Percentiles rank a stretch among this genome's conserved stretches.
These are phyloP conservation scores for Neonectria neomacrospora DNA, from an alignment of 2,329 filamentous ascomycete species.

Conservation along the genomic window DNA sequence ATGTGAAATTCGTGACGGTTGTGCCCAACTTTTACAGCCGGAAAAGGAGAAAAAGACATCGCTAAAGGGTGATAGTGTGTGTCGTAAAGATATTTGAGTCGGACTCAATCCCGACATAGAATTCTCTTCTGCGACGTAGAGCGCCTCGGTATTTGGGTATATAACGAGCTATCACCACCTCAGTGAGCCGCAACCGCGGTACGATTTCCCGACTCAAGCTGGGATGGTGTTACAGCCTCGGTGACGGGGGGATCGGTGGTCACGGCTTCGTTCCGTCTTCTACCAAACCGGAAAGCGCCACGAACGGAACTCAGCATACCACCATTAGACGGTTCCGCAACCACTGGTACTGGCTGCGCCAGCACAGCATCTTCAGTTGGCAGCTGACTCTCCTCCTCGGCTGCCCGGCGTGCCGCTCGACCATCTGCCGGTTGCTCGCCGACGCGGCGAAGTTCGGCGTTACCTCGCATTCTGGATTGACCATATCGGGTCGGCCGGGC, in stretches of 20 bases:
- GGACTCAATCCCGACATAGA: neutral
- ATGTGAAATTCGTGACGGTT: constrained; percentile 44
- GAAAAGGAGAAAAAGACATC: constrained; percentile 48
- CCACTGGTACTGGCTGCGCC: constrained; percentile 23
- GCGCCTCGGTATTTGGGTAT: constrained; percentile 18
- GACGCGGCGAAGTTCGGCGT: constrained; percentile 17
- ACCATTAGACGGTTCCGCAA: constrained; percentile 16
- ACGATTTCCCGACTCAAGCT: constrained; percentile 58
- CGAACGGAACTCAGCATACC: constrained; percentile 49
- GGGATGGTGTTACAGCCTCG: constrained; percentile 55
- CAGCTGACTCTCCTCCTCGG: neutral
- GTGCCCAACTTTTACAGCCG: constrained; percentile 31
- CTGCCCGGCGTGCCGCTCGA: constrained; percentile 19
- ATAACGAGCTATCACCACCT: constrained; percentile 19
- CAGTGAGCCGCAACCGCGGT: constrained; percentile 34
- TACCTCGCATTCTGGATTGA: constrained; percentile 4
- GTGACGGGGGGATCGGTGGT: constrained; percentile 31
- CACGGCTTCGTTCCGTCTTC: constrained; percentile 38
- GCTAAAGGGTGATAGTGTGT: constrained; percentile 38
- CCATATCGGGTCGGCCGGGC: constrained; percentile 17
- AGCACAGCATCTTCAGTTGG: constrained; percentile 24
- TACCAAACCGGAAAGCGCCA: constrained; percentile 48
- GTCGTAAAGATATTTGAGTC: constrained; percentile 33
- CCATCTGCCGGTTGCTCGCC: constrained; percentile 11
- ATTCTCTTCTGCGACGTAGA: neutral